Conservation (phyloP, 2,329 filamentous ascomycete genomes). For the Xylariaceae sp. region DNA sequence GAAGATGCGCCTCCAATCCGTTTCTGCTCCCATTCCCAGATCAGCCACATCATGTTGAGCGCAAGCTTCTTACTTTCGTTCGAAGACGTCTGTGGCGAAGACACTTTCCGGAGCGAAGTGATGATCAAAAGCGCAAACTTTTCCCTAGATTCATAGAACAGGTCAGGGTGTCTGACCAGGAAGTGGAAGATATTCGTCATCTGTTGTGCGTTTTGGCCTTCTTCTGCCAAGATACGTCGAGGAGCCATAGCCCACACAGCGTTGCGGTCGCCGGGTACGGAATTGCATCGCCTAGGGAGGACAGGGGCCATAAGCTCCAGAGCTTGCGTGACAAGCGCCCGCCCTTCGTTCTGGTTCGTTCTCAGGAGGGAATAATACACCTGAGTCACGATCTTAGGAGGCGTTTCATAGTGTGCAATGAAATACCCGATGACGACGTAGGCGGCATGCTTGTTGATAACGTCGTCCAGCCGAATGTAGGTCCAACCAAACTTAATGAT, state of each 20-base stretch:
- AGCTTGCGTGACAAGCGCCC: slow-evolving; percentile 86
- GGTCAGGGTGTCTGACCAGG: slow-evolving; percentile 80
- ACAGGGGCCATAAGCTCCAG: slow-evolving; percentile 94
- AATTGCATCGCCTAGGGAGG: slow-evolving; percentile 74
- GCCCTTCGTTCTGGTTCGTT: slow-evolving; percentile 91
- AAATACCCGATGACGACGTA: slow-evolving; percentile 98
- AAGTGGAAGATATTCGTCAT: slow-evolving; percentile 98
- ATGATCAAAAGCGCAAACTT: slow-evolving; percentile 88
- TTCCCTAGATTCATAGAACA: slow-evolving; percentile 93
- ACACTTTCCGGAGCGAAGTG: slow-evolving; percentile 81
- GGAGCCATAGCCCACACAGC: slow-evolving; percentile 87
- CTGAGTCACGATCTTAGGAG: slow-evolving; percentile 89
- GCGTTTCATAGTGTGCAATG: slow-evolving; percentile 94
- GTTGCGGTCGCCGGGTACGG: slow-evolving; percentile 62
- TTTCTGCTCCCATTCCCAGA: slow-evolving; percentile 89
- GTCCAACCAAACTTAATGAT: slow-evolving; percentile 99
- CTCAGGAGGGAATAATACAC: slow-evolving; percentile 88
- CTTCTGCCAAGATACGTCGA: slow-evolving; percentile 84
- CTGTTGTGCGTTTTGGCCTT: slow-evolving; percentile 91
- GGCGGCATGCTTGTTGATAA: slow-evolving; percentile 97
- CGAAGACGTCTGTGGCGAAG: slow-evolving; percentile 73
- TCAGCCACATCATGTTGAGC: slow-evolving; percentile 81
- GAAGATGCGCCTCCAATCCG: slow-evolving; percentile 54
- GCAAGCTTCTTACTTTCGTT: slow-evolving; percentile 89
- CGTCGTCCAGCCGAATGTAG: slow-evolving; percentile 95